A percentile compares a stretch with the other conserved stretches of the same genome.
Conservation (phyloP, 2,329 filamentous ascomycete genomes). For the Whalleya microplaca region DNA sequence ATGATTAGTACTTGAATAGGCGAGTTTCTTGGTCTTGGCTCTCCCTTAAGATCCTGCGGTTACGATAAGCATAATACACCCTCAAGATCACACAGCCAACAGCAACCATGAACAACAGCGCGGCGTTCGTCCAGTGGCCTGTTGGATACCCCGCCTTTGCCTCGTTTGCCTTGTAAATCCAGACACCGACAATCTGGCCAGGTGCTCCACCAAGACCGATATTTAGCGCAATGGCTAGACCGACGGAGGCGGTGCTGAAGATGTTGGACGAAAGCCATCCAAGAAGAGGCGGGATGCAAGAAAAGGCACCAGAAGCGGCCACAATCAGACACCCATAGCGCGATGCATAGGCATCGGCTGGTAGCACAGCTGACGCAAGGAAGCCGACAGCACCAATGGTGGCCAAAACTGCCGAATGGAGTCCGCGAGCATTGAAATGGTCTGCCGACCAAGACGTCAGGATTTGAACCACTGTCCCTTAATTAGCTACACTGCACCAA, state of each 20-base stretch:
- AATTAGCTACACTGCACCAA: neutral
- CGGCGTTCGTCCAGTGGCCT: conserved; percentile 70
- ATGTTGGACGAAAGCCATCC: conserved; percentile 71
- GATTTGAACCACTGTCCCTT: conserved; percentile 33
- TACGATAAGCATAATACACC: conserved; percentile 56
- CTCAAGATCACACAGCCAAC: conserved; percentile 55
- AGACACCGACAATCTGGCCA: conserved; percentile 71
- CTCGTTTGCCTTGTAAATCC: conserved; percentile 70
- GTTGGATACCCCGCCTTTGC: conserved; percentile 64
- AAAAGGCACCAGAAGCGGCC: conserved; percentile 66
- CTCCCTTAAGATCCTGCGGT: conserved; percentile 39
- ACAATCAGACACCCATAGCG: conserved; percentile 72
- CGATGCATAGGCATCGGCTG: conserved; percentile 57
- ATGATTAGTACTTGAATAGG: conserved; percentile 45
- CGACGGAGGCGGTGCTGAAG: conserved; percentile 64
- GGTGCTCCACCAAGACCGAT: conserved; percentile 66
- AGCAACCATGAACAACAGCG: conserved; percentile 60
- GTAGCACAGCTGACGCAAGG: conserved; percentile 64
- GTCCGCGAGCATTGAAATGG: conserved; percentile 55
- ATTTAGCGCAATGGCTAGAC: conserved; percentile 71
- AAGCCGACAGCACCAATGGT: conserved; percentile 52
- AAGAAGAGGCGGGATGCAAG: conserved; percentile 68
- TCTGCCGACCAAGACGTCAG: conserved; percentile 63
- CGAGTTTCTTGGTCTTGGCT: conserved; percentile 40
- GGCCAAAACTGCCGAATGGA: conserved; percentile 47